Evolutionary conservation across 108 stramenopile genomes (phyloP).

Genomic region (Aurantiochytrium sp.): DNA sequence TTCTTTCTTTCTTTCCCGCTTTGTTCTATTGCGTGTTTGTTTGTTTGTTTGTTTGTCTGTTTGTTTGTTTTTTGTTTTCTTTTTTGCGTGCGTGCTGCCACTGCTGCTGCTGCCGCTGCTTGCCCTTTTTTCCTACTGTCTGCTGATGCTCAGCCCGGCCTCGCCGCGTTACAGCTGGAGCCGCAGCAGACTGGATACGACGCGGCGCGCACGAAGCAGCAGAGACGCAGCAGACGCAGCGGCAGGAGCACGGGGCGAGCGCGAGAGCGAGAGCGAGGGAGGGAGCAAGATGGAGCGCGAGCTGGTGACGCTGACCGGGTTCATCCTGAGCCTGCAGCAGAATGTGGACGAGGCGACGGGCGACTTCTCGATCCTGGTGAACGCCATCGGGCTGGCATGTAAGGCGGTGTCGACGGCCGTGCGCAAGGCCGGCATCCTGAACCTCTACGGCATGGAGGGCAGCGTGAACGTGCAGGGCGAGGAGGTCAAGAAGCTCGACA

Average conservation of each 20-base stretch:
- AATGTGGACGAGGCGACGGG: neutral
- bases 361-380: constrained; percentile 22
- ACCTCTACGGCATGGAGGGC: constrained; percentile 83
- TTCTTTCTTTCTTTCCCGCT: neutral
- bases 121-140: too few relatives aligned
- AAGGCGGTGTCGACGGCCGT: constrained; percentile 82
- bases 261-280: neutral
- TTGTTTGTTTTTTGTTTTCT: too few relatives aligned
- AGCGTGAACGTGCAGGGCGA: constrained; percentile 94
- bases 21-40: too few relatives aligned
- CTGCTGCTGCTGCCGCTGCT: neutral
- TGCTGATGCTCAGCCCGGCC: too few relatives aligned
- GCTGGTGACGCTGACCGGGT: constrained; percentile 17
- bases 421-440: constrained; percentile 55
- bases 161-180: too few relatives aligned
- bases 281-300: neutral
- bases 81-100: too few relatives aligned
- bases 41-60: neutral
- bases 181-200: neutral
- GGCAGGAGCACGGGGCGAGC: neutral
- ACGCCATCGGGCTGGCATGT: constrained; percentile 67
- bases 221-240: neutral
- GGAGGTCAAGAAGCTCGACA: constrained; percentile 98
- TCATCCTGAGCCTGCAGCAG: constrained; percentile 9
- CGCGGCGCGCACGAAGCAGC: neutral